Evolutionary conservation across 2,329 filamentous ascomycete species (phyloP), one percentile per base, ranked within the genome.

Genomic region (Cordyceps tenuipes): DNA sequence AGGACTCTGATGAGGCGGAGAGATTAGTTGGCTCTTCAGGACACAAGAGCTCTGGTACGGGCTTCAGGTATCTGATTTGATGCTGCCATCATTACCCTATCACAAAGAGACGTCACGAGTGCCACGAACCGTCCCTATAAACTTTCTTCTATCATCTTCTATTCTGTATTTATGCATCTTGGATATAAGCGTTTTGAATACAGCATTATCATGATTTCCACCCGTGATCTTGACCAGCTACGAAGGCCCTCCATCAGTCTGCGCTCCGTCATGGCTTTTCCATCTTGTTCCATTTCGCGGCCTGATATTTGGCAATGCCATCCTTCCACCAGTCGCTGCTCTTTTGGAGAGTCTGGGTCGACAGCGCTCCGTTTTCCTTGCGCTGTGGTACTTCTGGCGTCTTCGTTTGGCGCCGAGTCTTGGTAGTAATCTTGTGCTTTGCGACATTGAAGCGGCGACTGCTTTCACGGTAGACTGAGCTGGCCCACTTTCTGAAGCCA

Each of bases 31-130:
- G 68, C 29, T 64, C 67, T 36, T 63, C 67, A 34, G 66, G 64
- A 59, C 63, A 61, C 51, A 69, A 63, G 52, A 63, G 60, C 5
- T 54, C 62, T 10, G 66, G 62, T 26, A 67, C 67, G 55, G 66
- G 66, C 43, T 81, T 79, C 65, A 70, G 76, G 63, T 80, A 78
- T 63, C 81, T 82, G 71, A 62, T 82, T 61, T 81, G 64, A 67
- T 61, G 46, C 34, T n/a, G 36, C 17, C 13, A 43, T 26, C 19
- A n/a, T 49, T 13, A 36, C 12, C 34, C 21, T 5, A 43, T 19
- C 43, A 49, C 21, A 21, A 19, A 49, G 43, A 9, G 34, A 3
- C 9, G 12, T 10, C 5, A 15, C 12, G 8, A 21, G 2, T 31
- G 43, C n/a, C 34, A 19, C 31, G 17, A 10, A 39, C 39, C 6